Conservation (phyloP, 164 flowering plant species). For the Vitis cinerea region DNA sequence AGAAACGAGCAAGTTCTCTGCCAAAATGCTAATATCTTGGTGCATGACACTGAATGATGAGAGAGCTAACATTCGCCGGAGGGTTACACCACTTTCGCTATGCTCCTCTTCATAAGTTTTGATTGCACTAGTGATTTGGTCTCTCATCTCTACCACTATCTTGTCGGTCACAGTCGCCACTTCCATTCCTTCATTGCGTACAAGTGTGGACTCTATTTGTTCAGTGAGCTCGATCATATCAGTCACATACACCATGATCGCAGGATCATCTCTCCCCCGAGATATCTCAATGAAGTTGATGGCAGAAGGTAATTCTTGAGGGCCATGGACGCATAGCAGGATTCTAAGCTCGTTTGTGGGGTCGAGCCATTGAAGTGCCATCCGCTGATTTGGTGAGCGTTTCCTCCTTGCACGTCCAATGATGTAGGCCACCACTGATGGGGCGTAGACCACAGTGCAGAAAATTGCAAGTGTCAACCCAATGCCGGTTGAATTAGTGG, state of each 20-base stretch:
- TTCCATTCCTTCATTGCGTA: conserved; percentile 34
- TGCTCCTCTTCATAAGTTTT: conserved; percentile 29
- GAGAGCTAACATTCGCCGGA: conserved; percentile 49
- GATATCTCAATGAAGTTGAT: conserved; percentile 67
- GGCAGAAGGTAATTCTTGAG: conserved; percentile 41
- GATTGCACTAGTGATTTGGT: conserved; percentile 31
- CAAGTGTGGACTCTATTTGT: conserved; percentile 45
- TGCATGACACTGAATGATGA: conserved; percentile 52
- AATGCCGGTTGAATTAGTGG: conserved; percentile 23
- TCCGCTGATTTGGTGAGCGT: conserved; percentile 35
- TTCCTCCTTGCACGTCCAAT: conserved; percentile 48
- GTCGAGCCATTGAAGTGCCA: conserved; percentile 61
- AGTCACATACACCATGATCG: conserved; percentile 44
- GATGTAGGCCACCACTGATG: conserved; percentile 41
- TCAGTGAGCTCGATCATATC: conserved; percentile 68
- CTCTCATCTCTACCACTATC: conserved; percentile 42
- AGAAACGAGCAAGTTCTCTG: conserved; percentile 45
- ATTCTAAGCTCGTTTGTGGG: conserved; percentile 53
- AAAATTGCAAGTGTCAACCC: conserved; percentile 22
- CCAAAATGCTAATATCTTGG: conserved; percentile 50
- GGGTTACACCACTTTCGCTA: conserved; percentile 38
- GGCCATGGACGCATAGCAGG: conserved; percentile 51
- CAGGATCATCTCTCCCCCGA: conserved; percentile 36
- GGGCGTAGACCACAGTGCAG: conserved; percentile 42
- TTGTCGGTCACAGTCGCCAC: conserved; percentile 43